These are phyloP conservation scores for Cladosporium colombiae DNA, from an alignment of 2,329 filamentous ascomycete species.

Conservation along the genomic window DNA sequence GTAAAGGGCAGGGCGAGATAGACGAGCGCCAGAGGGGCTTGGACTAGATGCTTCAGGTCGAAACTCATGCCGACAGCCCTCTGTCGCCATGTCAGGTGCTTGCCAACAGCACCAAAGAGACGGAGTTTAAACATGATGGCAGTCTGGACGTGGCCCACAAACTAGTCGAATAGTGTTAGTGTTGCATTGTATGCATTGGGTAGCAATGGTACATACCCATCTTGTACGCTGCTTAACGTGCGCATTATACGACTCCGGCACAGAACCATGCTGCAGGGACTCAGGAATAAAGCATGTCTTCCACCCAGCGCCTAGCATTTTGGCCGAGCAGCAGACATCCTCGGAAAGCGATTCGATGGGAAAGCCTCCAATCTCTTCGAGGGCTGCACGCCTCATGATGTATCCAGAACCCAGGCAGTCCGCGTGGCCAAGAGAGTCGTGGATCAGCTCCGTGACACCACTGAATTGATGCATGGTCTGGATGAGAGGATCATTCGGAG, in stretches of 20 bases:
- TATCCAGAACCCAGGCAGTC: constrained; percentile 67
- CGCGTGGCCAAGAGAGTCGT: constrained; percentile 53
- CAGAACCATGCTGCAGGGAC: constrained; percentile 60
- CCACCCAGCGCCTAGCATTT: constrained; percentile 63
- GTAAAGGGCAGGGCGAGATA: constrained; percentile 22
- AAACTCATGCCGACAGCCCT: constrained; percentile 20
- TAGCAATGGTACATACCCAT: constrained; percentile 40
- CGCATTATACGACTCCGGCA: constrained; percentile 58
- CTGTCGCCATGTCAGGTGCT: constrained; percentile 21
- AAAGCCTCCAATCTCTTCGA: constrained; percentile 64
- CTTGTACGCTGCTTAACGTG: constrained; percentile 60
- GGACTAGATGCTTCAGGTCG: constrained; percentile 20
- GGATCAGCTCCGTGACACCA: constrained; percentile 51
- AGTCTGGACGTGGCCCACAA: constrained; percentile 23
- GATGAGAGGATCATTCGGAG: constrained; percentile 58
- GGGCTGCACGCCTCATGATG: constrained; percentile 58
- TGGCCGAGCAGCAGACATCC: constrained; percentile 60
- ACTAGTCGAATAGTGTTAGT: background rate
- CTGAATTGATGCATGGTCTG: constrained; percentile 62
- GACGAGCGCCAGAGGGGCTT: constrained; percentile 21
- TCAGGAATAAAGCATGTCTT: constrained; percentile 63
- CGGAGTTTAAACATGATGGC: constrained; percentile 22
- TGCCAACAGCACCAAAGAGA: constrained; percentile 17
- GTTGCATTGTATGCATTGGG: too few relatives aligned
- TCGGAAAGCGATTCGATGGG: constrained; percentile 62